A percentile compares a stretch with the other conserved stretches of the same genome.
Conservation (phyloP, 148 eudicot species). For the Rheum nobile region DNA sequence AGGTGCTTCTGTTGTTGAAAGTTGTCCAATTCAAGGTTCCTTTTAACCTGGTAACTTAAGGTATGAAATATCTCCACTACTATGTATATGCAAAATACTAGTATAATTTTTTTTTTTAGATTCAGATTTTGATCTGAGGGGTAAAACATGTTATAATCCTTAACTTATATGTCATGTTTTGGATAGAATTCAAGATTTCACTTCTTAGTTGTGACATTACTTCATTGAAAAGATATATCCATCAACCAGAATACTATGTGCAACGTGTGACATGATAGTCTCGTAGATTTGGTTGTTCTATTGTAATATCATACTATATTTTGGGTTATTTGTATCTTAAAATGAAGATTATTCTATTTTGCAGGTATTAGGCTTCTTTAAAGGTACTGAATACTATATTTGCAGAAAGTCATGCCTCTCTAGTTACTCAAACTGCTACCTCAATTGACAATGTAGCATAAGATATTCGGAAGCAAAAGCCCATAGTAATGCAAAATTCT, state of each 20-base stretch:
- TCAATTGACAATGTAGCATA: not conserved
- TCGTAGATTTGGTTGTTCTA: too few species aligned
- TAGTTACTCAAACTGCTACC: not conserved
- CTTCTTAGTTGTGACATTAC: too few species aligned
- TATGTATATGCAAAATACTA: not conserved
- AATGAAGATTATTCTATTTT: not conserved
- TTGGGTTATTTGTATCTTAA: not conserved
- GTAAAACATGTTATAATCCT: not conserved
- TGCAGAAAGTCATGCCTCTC: not conserved
- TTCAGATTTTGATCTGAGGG: not conserved
- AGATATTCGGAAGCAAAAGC: not conserved
- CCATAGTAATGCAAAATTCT: not conserved
- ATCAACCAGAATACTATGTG: not conserved
- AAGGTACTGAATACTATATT: not conserved
- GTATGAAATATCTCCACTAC: not conserved
- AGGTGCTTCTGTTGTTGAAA: not conserved
- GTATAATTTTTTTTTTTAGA: not conserved
- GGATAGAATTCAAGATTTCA: not conserved
- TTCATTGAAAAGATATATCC: not conserved
- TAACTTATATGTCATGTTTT: not conserved
- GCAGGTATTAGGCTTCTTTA: not conserved
- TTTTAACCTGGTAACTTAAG: not conserved
- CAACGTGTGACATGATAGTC: not conserved
- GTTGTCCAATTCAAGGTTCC: not conserved
- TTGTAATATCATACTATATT: not conserved